Percentiles rank a stretch among this genome's conserved stretches.
These are phyloP conservation scores for Boletellus ananas DNA, from an alignment of 768 basidiomycete genomes.

Conservation along the genomic window DNA sequence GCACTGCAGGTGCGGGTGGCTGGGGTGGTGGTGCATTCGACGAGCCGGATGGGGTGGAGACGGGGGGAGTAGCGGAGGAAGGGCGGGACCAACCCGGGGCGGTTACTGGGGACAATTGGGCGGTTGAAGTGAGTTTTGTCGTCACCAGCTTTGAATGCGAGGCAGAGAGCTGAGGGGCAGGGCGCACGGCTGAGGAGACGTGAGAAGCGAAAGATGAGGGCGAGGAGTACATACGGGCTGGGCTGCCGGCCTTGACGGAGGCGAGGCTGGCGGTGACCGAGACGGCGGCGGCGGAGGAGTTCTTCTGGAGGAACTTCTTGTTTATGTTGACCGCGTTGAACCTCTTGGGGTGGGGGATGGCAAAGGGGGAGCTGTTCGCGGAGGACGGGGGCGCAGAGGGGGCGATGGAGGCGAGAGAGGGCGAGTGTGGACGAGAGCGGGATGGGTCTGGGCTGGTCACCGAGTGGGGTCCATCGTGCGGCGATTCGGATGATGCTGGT, in stretches of 20 bases:
- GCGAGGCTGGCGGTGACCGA: conserved; percentile 42
- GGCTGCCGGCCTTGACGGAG: conserved; percentile 45
- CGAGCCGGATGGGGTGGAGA: conserved; percentile 45
- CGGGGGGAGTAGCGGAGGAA: conserved; percentile 64
- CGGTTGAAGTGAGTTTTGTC: conserved; percentile 74
- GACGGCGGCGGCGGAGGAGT: conserved; percentile 51
- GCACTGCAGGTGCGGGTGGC: conserved; percentile 39
- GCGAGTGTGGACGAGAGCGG: conserved; percentile 15
- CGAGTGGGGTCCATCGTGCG: conserved; percentile 19
- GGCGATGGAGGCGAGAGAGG: conserved; percentile 13
- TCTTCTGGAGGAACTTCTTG: conserved; percentile 95
- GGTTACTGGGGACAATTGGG: conserved; percentile 52
- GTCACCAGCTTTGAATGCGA: conserved; percentile 82
- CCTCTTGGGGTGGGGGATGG: conserved; percentile 65
- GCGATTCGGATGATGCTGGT: conserved; percentile 42
- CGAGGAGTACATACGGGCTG: conserved; percentile 46
- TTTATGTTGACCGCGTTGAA: conserved; percentile 91
- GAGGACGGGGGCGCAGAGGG: conserved; percentile 1
- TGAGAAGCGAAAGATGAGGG: conserved; percentile 3
- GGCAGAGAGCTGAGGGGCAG: conserved; percentile 47
- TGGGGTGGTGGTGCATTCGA: conserved; percentile 46
- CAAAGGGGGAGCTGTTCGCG: conserved; percentile 20
- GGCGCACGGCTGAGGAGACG: conserved; percentile 47
- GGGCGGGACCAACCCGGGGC: conserved; percentile 78
- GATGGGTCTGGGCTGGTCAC: conserved; percentile 2